phyloP scores from a whole-genome alignment of 768 basidiomycete species.

The Boletus vinaceobasis region DNA sequence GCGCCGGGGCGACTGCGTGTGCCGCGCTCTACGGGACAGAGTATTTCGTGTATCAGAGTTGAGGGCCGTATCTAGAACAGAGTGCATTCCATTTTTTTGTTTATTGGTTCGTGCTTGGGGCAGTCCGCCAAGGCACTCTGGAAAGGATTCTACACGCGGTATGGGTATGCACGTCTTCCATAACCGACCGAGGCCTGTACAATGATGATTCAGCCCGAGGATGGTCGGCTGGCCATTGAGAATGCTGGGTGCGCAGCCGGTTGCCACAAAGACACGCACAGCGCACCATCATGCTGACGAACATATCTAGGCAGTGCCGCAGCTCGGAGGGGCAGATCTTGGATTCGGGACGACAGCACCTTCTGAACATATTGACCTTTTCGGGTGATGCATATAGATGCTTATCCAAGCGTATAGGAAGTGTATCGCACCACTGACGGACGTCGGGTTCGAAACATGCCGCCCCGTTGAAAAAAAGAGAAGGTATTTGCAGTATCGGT shows the following conservation, averaged over 20 bases:
- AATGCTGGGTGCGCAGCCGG: too few relatives aligned
- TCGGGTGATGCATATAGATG: background rate
- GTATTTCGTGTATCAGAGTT: conserved; percentile 28
- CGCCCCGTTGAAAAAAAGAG: too few relatives aligned
- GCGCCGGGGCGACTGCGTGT: conserved; percentile 27
- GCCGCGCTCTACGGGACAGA: conserved; percentile 28
- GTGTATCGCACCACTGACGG: background rate
- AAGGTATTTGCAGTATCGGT: too few relatives aligned
- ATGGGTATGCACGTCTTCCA: background rate
- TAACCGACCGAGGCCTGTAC: background rate
- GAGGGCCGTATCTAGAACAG: background rate
- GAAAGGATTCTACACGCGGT: too few relatives aligned
- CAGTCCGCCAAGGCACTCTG: background rate
- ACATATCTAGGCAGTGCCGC: background rate
- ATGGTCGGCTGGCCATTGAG: background rate
- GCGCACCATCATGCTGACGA: background rate
- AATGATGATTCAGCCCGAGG: background rate
- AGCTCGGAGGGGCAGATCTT: background rate
- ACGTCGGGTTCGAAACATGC: too few relatives aligned
- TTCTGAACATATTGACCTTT: background rate
- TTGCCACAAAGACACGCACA: too few relatives aligned
- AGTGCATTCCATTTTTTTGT: too few relatives aligned
- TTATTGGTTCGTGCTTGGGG: background rate
- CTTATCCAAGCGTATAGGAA: background rate
- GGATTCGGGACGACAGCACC: too few relatives aligned